A percentile compares a stretch with the other conserved stretches of the same genome.
Evolutionary conservation across 2,329 filamentous ascomycete genomes (phyloP).

Genomic region (Alternaria hordeiaustralica): DNA sequence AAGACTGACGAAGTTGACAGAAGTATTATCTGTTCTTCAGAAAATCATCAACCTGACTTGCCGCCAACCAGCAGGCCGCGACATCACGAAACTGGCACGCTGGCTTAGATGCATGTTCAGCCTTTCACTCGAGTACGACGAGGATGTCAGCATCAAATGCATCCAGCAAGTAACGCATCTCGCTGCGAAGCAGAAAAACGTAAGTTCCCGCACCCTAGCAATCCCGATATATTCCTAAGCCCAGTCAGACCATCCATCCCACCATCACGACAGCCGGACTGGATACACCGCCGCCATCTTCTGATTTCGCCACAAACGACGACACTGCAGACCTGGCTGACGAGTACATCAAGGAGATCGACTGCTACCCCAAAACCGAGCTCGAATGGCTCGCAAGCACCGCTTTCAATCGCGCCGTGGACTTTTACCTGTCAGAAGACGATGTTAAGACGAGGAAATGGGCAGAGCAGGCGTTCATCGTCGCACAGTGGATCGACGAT

Average conservation of each 20-base stretch:
- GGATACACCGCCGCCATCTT: conserved; percentile 23
- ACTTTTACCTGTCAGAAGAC: conserved; percentile 60
- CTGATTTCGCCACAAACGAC: conserved; percentile 11
- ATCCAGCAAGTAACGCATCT: conserved; percentile 65
- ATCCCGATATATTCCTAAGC: conserved; percentile 5
- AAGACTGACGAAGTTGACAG: conserved; percentile 23
- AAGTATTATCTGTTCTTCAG: conserved; percentile 55
- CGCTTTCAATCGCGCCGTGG: conserved; percentile 68
- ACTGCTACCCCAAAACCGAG: conserved; percentile 69
- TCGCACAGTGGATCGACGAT: conserved; percentile 67
- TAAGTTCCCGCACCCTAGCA: conserved; percentile 24
- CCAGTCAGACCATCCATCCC: background rate
- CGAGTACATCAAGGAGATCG: conserved; percentile 42
- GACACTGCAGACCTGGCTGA: conserved; percentile 26
- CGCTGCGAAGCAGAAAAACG: conserved; percentile 34
- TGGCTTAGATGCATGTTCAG: conserved; percentile 83
- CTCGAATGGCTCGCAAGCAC: conserved; percentile 77
- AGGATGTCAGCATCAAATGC: conserved; percentile 64
- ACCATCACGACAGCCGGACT: background rate
- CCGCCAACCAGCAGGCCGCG: conserved; percentile 60
- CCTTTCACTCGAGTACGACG: conserved; percentile 65
- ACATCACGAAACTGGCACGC: conserved; percentile 68
- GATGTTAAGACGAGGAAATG: conserved; percentile 64
- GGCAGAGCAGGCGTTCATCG: conserved; percentile 66
- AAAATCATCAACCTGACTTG: conserved; percentile 75